These are phyloP conservation scores for Thelonectria rubi DNA, from an alignment of 2,329 filamentous ascomycete genomes.

Conservation along the genomic window DNA sequence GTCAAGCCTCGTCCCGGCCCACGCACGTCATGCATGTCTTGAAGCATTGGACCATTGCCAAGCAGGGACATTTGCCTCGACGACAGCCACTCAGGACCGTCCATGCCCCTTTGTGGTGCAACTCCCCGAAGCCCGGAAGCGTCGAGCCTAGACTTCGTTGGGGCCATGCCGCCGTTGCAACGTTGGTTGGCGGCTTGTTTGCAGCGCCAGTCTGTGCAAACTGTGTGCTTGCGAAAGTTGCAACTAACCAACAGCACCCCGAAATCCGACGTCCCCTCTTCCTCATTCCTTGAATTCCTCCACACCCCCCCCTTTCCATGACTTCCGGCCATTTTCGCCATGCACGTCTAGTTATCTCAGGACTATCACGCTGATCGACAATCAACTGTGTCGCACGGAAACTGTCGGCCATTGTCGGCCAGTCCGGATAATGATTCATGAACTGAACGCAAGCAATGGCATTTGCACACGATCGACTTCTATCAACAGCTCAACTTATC, in stretches of 20 bases:
- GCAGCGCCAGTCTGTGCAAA: conserved; percentile 21
- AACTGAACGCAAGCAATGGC: conserved; percentile 10
- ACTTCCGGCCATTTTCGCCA: conserved; percentile 1
- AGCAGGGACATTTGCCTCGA: conserved; percentile 8
- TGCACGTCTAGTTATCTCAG: background rate
- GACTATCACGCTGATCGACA: background rate
- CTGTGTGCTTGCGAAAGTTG: conserved; percentile 1
- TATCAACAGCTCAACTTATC: conserved; percentile 28
- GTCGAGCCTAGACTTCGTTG: conserved; percentile 31
- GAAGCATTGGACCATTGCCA: conserved; percentile 6
- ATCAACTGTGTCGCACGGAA: background rate
- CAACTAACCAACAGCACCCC: conserved; percentile 1
- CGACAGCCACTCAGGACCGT: conserved; percentile 8
- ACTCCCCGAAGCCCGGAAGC: conserved; percentile 34
- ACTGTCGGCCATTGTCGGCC: background rate
- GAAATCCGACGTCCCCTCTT: conserved; percentile 5
- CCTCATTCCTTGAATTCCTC: background rate
- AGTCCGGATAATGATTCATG: background rate
- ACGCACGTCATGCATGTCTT: conserved; percentile 10
- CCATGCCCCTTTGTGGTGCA: conserved; percentile 1
- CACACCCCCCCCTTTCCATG: background rate
- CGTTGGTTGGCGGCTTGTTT: conserved; percentile 27
- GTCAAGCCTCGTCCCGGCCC: conserved; percentile 1
- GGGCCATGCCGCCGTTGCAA: conserved; percentile 23
- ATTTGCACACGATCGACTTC: background rate